Evolutionary conservation across 2,329 filamentous ascomycete species (phyloP).

Genomic region (Cladophialophora chaetospira): DNA sequence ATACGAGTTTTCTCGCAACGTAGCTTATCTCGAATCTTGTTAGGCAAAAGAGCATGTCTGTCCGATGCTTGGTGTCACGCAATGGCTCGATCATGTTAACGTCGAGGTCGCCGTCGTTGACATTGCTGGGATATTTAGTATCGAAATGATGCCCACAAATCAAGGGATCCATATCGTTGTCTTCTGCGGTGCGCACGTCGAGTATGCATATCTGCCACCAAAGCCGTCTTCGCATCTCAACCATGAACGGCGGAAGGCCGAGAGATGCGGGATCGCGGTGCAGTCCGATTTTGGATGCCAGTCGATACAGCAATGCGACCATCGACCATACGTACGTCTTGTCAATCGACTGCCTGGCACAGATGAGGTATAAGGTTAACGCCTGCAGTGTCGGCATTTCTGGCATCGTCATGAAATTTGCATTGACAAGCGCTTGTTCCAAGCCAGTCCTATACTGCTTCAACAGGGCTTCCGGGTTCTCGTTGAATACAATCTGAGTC

Average conservation of each 20-base stretch:
- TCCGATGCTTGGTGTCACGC: not conserved
- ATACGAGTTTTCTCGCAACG: constrained; percentile 31
- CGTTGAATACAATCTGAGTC: constrained; percentile 46
- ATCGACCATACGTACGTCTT: constrained; percentile 46
- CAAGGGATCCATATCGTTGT: constrained; percentile 63
- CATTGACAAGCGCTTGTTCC: constrained; percentile 63
- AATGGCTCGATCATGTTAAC: constrained; percentile 29
- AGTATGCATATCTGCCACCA: constrained; percentile 49
- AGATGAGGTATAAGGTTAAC: constrained; percentile 61
- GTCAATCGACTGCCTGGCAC: constrained; percentile 46
- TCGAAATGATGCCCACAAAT: constrained; percentile 61
- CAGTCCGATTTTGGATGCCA: constrained; percentile 38
- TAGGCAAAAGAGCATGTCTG: constrained; percentile 35
- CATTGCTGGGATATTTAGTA: constrained; percentile 53
- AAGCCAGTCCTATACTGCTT: constrained; percentile 61
- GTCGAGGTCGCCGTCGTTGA: constrained; percentile 52
- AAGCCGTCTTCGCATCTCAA: constrained; percentile 40
- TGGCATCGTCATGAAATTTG: constrained; percentile 62
- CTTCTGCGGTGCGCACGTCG: constrained; percentile 62
- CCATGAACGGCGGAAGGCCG: constrained; percentile 47
- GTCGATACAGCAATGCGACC: constrained; percentile 44
- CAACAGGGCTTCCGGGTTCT: constrained; percentile 53
- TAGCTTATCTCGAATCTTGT: constrained; percentile 30
- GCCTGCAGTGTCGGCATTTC: constrained; percentile 64
- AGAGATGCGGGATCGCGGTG: constrained; percentile 29